Evolutionary conservation across 257 asterid species (phyloP), one percentile per base, ranked within the genome.

Genomic region (Solanum neorickii): DNA sequence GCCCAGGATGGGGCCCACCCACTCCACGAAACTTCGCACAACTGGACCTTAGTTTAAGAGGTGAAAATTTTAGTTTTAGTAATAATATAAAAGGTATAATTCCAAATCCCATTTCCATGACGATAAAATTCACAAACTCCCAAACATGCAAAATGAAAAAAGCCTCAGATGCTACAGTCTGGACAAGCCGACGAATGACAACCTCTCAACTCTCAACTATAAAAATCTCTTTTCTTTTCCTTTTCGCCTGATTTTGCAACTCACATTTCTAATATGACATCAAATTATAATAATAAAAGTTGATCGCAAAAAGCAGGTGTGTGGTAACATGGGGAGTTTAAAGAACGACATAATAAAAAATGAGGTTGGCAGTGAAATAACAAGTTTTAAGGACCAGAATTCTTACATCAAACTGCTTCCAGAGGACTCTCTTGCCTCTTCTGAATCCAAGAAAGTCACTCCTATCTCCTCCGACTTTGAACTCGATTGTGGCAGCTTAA

Each of bases 1-100:
- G 95, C 97, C 92, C 94, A 42, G 82, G 76, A 33, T 85, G 93
- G 95, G 92, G 11, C 91, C 93, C 95, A 88, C 56, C 92, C 94
- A 87, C 56, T 44, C 37, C 49, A 62, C 52, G 46, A 47, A 29
- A 47, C 84, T 27, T 86, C 18, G 44, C 77, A 73, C 49, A 56
- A 76, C 33, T 27, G 72, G 78, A 76, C 65, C 66, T 77, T 3
- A 76, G 60, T 49, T 5, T 18, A 6, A 16, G 11, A 75, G 59
- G 59, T 76, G 46, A 46, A 44, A 78, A 14, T 14, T 25, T 27
- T 44, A 25, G 11, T 14, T 25, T 27, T 44, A 25, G 11, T 39
- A 74, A 21, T 15, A 7, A 62, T 42, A 23, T 77, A 42, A 14
- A 16, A 78, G 42, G 85, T 47, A 80, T 47, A 47, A 80, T 80